Evolutionary conservation across 78 protist genomes (phyloP), one percentile per base, ranked within the genome.

Genomic region (Guillardia theta): DNA sequence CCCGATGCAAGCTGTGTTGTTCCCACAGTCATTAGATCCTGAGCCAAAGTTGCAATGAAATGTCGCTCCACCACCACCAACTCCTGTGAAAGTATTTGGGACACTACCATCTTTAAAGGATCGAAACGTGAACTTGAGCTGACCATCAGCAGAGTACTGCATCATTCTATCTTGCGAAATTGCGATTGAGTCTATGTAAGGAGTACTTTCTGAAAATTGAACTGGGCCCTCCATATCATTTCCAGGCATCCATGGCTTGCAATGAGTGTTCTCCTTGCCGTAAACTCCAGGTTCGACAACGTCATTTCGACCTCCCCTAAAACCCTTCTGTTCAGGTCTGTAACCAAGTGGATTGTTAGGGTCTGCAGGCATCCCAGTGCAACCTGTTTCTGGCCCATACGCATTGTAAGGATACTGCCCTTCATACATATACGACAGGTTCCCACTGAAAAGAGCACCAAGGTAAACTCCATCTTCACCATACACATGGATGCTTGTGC

Each of bases 71-170:
- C 83, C 83, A 12, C 83, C 83, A 18, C 83, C 83, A 2, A 43
- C 36, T 12, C 83, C 83, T 24, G 83, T 36, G 41, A 70, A 70
- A 18, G 45, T 70, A 24, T 70, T 24, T 36, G 22, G 22, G 6
- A 43, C 41, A 43, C 36, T 22, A 43, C 36, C 83, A 43, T 70
- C 83, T 12, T 43, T 36, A 12, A 70, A 36, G 45, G 83, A 70
- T 1, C 83, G 33, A 43, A 70, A 70, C 45, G 83, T 70, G 83
- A 70, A 70, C 83, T 70, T 70, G 41, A 70, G n/a, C 83, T 70
- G 83, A 12, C 22, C 83, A 43, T 70, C 83, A 0, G 83, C 83
- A 22, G 83, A 22, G 41, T 70, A 70, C 83, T 70, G 83, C 36
- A 70, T 70, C 83, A 70, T 70, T 12, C 83, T 12, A 43, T 70